Evolutionary conservation across 768 basidiomycete genomes (phyloP).

Genomic region (Amanita exitialis): DNA sequence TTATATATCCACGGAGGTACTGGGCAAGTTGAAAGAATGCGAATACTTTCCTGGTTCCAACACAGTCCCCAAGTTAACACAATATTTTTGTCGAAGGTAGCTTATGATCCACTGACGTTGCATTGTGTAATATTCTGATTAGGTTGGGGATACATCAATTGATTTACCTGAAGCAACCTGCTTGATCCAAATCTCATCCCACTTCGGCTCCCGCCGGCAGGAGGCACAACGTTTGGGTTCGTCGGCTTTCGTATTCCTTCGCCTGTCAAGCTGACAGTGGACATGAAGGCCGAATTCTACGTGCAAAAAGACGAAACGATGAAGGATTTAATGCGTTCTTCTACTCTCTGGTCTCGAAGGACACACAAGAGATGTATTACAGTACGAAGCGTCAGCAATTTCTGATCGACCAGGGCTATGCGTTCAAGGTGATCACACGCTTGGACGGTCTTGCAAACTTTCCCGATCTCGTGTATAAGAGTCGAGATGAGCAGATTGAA

Average conservation of each 20-base stretch:
- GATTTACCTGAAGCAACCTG: constrained; percentile 99
- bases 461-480: constrained; percentile 85
- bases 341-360: constrained; percentile 97
- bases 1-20: constrained; percentile 95
- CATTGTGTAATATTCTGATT: not conserved
- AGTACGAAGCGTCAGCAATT: constrained; percentile 98
- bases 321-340: constrained; percentile 99
- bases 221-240: constrained; percentile 92
- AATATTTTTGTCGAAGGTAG: constrained; percentile 91
- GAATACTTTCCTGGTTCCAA: constrained; percentile 92
- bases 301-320: constrained; percentile 95
- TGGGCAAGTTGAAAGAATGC: constrained; percentile 91
- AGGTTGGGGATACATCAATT: constrained; percentile 98
- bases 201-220: constrained; percentile 96
- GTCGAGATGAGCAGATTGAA: constrained; percentile 90
- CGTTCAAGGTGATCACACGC: constrained; percentile 99
- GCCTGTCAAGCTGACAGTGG: constrained; percentile 4
- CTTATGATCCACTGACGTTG: not conserved
- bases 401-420: constrained; percentile 97
- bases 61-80: constrained; percentile 94
- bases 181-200: constrained; percentile 97
- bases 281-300: constrained; percentile 76
- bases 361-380: constrained; percentile 99
- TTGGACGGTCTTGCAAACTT: constrained; percentile 85
- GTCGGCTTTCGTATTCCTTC: constrained; percentile 12